Evolutionary conservation across 2,329 filamentous ascomycete species (phyloP).

Genomic region (Alternaria burnsii): DNA sequence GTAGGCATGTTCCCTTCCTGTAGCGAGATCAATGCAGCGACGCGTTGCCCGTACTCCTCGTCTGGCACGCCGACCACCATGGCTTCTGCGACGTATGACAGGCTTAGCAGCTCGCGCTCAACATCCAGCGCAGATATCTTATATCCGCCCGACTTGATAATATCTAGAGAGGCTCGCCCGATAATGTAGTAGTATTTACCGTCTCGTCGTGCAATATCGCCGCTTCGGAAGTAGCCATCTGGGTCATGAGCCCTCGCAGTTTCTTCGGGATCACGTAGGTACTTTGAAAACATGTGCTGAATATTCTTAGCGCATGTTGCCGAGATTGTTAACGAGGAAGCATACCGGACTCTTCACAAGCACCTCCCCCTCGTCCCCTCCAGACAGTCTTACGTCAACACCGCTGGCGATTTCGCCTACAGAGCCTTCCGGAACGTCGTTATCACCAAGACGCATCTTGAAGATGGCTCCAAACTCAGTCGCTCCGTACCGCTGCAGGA

Average conservation of each 20-base stretch:
- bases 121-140: constrained; percentile 65
- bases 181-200: constrained; percentile 62
- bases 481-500: constrained; percentile 56
- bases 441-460: constrained; percentile 50
- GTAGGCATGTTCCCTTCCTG: constrained; percentile 45
- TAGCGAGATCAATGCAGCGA: constrained; percentile 61
- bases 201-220: constrained; percentile 53
- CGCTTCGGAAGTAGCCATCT: constrained; percentile 61
- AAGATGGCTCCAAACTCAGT: constrained; percentile 57
- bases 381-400: constrained; percentile 53
- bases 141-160: constrained; percentile 66
- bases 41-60: constrained; percentile 63
- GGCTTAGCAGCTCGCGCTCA: constrained; percentile 61
- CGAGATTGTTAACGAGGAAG: background rate
- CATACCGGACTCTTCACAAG: constrained; percentile 49
- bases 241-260: constrained; percentile 57
- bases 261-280: constrained; percentile 53
- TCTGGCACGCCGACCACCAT: constrained; percentile 64
- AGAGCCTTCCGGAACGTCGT: constrained; percentile 39
- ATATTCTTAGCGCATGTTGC: background rate
- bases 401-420: constrained; percentile 51
- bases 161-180: constrained; percentile 61
- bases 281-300: constrained; percentile 54
- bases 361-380: constrained; percentile 60
- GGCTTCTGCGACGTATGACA: constrained; percentile 61